Percentiles rank a stretch among this genome's conserved stretches.
Conservation (phyloP, 2,329 filamentous ascomycete species). For the Eutypella sp. region DNA sequence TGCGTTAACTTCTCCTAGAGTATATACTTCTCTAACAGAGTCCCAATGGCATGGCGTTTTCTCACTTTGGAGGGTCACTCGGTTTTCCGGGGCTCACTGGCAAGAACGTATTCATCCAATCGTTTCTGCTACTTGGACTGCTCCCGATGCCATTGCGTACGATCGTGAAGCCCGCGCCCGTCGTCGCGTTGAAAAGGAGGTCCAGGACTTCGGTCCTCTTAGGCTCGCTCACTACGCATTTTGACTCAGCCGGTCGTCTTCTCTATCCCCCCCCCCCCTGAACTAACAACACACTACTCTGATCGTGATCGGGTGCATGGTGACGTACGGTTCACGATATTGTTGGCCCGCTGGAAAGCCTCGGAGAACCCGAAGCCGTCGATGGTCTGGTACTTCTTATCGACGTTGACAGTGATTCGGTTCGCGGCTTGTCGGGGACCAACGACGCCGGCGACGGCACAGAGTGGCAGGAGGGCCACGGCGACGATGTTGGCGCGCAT, state of each 20-base stretch:
- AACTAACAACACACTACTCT: neutral
- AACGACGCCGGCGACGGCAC: neutral
- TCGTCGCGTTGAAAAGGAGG: constrained; percentile 29
- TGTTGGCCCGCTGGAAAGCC: constrained; percentile 36
- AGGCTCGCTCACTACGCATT: constrained; percentile 18
- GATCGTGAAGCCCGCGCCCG: constrained; percentile 31
- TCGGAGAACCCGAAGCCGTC: constrained; percentile 37
- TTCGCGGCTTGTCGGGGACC: neutral
- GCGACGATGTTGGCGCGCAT: neutral
- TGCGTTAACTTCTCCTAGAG: neutral
- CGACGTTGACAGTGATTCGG: constrained; percentile 3
- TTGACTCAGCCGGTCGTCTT: neutral
- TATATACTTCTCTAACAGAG: neutral
- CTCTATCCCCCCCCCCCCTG: too few species aligned
- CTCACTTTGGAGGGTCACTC: constrained; percentile 4
- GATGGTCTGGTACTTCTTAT: constrained; percentile 32
- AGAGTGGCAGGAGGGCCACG: neutral
- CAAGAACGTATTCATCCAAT: constrained; percentile 15
- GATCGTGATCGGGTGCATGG: too few species aligned
- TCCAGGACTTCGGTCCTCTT: constrained; percentile 29
- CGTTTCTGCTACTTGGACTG: constrained; percentile 24
- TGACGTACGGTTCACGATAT: constrained; percentile 1
- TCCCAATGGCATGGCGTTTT: too few species aligned
- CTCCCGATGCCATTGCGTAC: constrained; percentile 32
- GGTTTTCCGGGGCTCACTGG: constrained; percentile 5